A percentile compares a stretch with the other conserved stretches of the same genome.
Conservation (phyloP, 345 rosid genomes). For the Pistacia vera region DNA sequence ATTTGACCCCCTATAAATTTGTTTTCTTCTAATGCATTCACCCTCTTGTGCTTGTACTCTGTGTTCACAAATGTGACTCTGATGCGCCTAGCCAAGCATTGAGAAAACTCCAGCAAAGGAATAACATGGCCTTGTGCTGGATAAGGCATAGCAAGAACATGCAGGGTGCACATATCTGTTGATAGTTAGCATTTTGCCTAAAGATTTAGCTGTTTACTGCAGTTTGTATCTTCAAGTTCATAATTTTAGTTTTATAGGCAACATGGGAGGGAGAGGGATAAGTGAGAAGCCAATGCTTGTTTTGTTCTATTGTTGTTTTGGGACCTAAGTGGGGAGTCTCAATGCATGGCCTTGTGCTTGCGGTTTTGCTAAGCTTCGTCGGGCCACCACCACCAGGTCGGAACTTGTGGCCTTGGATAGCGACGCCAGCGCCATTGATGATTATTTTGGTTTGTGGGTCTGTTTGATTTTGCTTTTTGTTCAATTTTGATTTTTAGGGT, state of each 20-base stretch:
- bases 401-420: too few relatives aligned
- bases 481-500: too few relatives aligned
- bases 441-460: too few relatives aligned
- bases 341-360: too few relatives aligned
- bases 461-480: too few relatives aligned
- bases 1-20: neutral
- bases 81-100: slow-evolving; percentile 13
- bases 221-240: neutral
- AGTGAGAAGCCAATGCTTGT: slow-evolving; percentile 4
- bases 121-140: slow-evolving; percentile 26
- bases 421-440: too few relatives aligned
- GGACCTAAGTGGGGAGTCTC: too few relatives aligned
- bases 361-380: too few relatives aligned
- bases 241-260: neutral
- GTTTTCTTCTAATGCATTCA: neutral
- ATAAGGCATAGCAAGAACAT: slow-evolving; percentile 14
- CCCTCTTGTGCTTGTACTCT: slow-evolving; percentile 8
- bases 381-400: too few relatives aligned
- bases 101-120: slow-evolving; percentile 11
- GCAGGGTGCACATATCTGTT: neutral
- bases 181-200: neutral
- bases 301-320: slow-evolving; percentile 4
- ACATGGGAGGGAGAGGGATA: neutral
- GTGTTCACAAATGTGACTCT: slow-evolving; percentile 19
- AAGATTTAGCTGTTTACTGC: neutral